Percentiles rank a stretch among this genome's conserved stretches.
phyloP scores from a whole-genome alignment of 2,329 filamentous ascomycete species.

The Escovopsis sp. region DNA sequence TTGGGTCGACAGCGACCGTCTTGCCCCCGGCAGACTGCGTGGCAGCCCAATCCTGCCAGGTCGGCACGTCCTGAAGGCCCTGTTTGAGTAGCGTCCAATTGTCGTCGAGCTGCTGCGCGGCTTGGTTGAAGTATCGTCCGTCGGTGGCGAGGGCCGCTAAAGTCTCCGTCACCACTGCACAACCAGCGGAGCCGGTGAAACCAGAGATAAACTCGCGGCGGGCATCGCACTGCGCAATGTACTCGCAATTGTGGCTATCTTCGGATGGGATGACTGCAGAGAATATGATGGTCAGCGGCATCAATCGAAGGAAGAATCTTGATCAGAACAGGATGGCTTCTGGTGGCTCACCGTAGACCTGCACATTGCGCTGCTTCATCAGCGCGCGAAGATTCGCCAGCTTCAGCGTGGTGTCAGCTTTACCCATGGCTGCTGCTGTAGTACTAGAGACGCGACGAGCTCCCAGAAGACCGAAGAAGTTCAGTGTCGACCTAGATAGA shows the following conservation, averaged over 20 bases:
- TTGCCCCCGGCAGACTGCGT: slow-evolving; percentile 79
- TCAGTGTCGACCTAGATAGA: not conserved
- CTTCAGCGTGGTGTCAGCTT: slow-evolving; percentile 61
- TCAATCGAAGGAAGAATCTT: slow-evolving; percentile 8
- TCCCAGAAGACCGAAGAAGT: not conserved
- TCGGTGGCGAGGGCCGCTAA: slow-evolving; percentile 88
- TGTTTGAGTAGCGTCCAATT: slow-evolving; percentile 93
- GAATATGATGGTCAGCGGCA: not conserved
- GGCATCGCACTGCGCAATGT: slow-evolving; percentile 90
- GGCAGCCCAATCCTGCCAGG: slow-evolving; percentile 92
- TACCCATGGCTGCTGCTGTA: slow-evolving; percentile 14
- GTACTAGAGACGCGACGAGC: slow-evolving; percentile 2
- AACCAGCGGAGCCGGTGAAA: slow-evolving; percentile 89
- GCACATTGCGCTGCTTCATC: slow-evolving; percentile 76
- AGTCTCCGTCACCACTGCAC: slow-evolving; percentile 70
- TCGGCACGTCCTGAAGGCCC: slow-evolving; percentile 82
- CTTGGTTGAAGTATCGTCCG: slow-evolving; percentile 96
- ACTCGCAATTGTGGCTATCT: slow-evolving; percentile 95
- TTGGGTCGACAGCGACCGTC: slow-evolving; percentile 78
- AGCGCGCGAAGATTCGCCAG: slow-evolving; percentile 63
- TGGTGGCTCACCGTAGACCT: slow-evolving; percentile 68
- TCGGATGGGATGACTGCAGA: slow-evolving; percentile 78
- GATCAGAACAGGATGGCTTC: too few species aligned
- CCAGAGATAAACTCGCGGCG: slow-evolving; percentile 84
- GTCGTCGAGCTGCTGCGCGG: slow-evolving; percentile 70